Conservation (phyloP, 257 asterid species). For the Craterostigma plantagineum region DNA sequence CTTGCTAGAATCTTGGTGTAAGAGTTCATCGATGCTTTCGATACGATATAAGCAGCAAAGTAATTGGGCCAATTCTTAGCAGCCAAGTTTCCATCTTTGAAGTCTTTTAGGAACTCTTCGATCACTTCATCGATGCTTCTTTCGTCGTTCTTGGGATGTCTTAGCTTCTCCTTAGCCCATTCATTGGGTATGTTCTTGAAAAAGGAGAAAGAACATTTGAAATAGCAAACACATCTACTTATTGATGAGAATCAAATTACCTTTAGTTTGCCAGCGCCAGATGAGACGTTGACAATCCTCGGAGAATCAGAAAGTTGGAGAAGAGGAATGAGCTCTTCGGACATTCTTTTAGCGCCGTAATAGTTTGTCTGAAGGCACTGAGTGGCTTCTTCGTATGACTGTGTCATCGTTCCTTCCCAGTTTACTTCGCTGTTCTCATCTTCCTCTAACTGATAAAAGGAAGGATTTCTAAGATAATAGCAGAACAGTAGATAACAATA, state of each 20-base stretch:
- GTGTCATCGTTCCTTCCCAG: no score
- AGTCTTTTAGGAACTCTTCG: slow-evolving; percentile 31
- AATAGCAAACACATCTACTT: background rate
- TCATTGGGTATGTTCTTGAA: slow-evolving; percentile 20
- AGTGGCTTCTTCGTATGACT: slow-evolving; percentile 20
- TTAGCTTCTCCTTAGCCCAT: slow-evolving; percentile 20
- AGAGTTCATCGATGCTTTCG: slow-evolving; percentile 38
- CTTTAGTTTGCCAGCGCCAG: slow-evolving; percentile 21
- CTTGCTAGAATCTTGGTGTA: slow-evolving; percentile 41
- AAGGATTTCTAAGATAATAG: background rate
- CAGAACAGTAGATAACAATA: no score
- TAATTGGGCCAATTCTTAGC: slow-evolving; percentile 38
- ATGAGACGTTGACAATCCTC: slow-evolving; percentile 45
- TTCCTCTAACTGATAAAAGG: no score
- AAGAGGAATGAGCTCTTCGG: slow-evolving; percentile 25
- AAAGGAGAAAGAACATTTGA: background rate
- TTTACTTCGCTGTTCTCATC: no score
- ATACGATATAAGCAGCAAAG: slow-evolving; percentile 19
- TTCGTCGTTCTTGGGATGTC: slow-evolving; percentile 21
- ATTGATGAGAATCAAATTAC: slow-evolving; percentile 12
- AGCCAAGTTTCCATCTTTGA: slow-evolving; percentile 18
- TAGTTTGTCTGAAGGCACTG: slow-evolving; percentile 35
- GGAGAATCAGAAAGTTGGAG: slow-evolving; percentile 45
- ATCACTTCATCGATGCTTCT: slow-evolving; percentile 30
- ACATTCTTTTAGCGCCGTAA: slow-evolving; percentile 26